phyloP scores from a whole-genome alignment of 768 basidiomycete genomes.

The Roridomyces roridus region DNA sequence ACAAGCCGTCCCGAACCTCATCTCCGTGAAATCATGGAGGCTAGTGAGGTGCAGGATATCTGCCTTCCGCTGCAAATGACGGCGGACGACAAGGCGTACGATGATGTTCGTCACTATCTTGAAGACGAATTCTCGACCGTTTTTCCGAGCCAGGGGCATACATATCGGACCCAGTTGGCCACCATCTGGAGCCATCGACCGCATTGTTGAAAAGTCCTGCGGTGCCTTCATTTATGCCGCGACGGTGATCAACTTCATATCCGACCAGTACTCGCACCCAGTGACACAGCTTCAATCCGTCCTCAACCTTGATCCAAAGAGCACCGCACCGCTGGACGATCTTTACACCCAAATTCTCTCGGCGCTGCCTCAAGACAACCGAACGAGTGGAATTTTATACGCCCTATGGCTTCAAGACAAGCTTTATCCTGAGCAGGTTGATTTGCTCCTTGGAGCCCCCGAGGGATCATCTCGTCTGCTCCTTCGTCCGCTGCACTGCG shows the following conservation, averaged over 20 bases:
- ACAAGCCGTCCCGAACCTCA: constrained; percentile 1
- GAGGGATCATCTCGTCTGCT: background rate
- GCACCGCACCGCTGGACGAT: background rate
- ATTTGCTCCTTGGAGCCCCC: background rate
- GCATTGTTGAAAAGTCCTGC: background rate
- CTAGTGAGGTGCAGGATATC: background rate
- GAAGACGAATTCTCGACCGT: background rate
- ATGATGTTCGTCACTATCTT: constrained; percentile 2
- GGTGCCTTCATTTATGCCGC: constrained; percentile 9
- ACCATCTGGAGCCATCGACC: background rate
- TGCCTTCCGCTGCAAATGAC: background rate
- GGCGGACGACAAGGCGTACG: background rate
- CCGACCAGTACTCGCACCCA: background rate
- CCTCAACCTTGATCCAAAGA: background rate
- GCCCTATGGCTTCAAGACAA: background rate
- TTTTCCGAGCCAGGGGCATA: background rate
- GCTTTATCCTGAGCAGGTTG: background rate
- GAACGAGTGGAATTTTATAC: background rate
- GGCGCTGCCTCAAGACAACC: background rate
- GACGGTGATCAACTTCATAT: background rate
- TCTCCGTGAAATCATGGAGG: background rate
- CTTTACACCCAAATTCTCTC: background rate
- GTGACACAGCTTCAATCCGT: background rate
- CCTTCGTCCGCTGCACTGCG: background rate
- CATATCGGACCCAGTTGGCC: background rate